A percentile compares a stretch with the other conserved stretches of the same genome.
Conservation (phyloP, 306 rosid genomes). For the Boehmeria nivea region DNA sequence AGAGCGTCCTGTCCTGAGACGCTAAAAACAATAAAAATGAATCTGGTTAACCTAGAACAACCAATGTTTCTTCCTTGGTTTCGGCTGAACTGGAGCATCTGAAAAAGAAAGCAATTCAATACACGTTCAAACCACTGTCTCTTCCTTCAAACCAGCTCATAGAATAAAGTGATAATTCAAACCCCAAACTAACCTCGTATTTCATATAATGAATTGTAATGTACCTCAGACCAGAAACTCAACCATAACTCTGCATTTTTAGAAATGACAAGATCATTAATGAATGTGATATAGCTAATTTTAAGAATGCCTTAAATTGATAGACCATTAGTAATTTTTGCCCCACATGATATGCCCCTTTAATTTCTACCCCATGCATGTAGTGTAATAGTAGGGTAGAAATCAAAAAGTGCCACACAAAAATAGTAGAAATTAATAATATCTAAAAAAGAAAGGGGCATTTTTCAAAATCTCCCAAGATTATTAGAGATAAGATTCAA, state of each 20-base stretch:
- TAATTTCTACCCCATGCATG: no score
- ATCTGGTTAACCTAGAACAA: slow-evolving; percentile 45
- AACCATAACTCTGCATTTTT: slow-evolving; percentile 78
- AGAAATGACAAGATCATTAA: slow-evolving; percentile 20
- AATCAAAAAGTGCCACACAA: no score
- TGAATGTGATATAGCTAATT: no score
- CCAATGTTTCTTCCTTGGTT: slow-evolving; percentile 80
- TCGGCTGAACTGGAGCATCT: slow-evolving; percentile 60
- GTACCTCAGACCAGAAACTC: slow-evolving; percentile 96
- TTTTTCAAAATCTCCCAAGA: no score
- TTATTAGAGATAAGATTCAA: no score
- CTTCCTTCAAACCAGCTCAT: background rate
- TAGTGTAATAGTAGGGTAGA: no score
- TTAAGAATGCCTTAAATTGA: no score
- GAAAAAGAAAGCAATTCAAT: slow-evolving; percentile 23
- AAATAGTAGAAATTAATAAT: no score
- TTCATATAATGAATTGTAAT: slow-evolving; percentile 75
- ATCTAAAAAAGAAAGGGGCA: no score
- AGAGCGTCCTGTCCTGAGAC: background rate
- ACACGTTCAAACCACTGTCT: slow-evolving; percentile 11
- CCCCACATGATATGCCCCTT: no score
- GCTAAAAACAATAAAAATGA: background rate
- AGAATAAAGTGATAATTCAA: background rate
- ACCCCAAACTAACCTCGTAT: slow-evolving; percentile 40
- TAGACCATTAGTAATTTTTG: no score